Percentiles rank a stretch among this genome's conserved stretches.
Evolutionary conservation across 2,329 filamentous ascomycete species (phyloP).

Genomic region (Aspergillus piperis): DNA sequence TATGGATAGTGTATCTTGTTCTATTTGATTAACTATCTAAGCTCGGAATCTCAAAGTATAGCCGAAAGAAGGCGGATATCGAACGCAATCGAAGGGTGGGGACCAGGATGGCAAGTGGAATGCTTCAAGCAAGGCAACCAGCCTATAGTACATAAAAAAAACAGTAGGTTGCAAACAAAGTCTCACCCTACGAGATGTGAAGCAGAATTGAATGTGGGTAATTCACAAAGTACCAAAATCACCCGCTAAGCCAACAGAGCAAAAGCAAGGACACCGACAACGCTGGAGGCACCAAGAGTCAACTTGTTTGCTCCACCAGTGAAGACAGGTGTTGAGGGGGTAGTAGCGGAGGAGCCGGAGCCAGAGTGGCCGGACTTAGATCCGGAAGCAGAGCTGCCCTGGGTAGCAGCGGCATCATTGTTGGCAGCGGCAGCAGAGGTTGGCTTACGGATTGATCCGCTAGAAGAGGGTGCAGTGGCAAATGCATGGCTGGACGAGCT

Average conservation of each 20-base stretch:
- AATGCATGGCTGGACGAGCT: neutral
- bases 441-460: neutral
- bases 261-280: conserved; percentile 21
- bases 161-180: neutral
- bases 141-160: conserved; percentile 6
- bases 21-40: neutral
- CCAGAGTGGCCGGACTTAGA: conserved; percentile 6
- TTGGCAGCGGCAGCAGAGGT: neutral
- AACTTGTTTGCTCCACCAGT: conserved; percentile 26
- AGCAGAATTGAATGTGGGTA: neutral
- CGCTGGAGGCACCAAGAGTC: conserved; percentile 16
- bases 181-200: too few relatives aligned
- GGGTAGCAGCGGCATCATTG: neutral
- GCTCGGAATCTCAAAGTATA: neutral
- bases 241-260: conserved; percentile 18
- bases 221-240: neutral
- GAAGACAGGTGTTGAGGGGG: conserved; percentile 23
- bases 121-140: neutral
- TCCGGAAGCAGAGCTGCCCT: conserved; percentile 3
- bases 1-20: neutral
- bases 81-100: neutral
- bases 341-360: conserved; percentile 13
- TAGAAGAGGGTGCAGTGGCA: neutral
- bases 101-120: neutral
- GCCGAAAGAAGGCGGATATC: neutral